Evolutionary conservation across 139 green algal genomes (phyloP), one percentile per base, ranked within the genome.

Genomic region (Coelastrella sp.): DNA sequence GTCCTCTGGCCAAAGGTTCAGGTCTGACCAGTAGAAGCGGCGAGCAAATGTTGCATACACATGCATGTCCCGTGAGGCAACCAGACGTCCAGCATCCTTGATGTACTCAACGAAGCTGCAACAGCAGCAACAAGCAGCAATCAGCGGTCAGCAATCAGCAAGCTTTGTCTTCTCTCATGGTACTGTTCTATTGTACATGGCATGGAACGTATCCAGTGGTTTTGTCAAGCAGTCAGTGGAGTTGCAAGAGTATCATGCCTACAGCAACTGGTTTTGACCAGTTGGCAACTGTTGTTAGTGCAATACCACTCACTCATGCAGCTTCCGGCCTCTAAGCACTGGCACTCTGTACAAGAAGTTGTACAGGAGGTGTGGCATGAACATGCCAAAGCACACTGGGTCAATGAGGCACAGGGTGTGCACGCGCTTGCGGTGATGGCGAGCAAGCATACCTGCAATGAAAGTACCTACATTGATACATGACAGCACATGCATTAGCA

Each of bases 321-420:
- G 75, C 15, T 30, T 37, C 75, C 75, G 53, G 53, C 75, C 51
- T 23, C 41, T 53, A 8, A 40, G 27, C 6, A 41, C n/a, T 15
- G 78, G 78, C 25, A n/a, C n/a, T 13, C 78, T 68, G 78, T 84
- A 84, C 41, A 84, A 60, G 78, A 84, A 84, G 62, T 84, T 84
- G 78, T 77, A 66, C 78, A 84, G 43, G 38, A 84, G 78, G 60
- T 84, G 78, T 23, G 78, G 78, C 78, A 84, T 84, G 62, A 84
- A 84, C 90, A 93, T 93, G 88, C 87, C 83, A 37, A 90, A 89
- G 86, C 88, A 91, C n/a, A 94, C 91, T 0, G 91, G 91, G 84
- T 94, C 91, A 35, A 94, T 85, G 19, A 94, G 86, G 79, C 69
- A 88, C 51, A 93, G 78, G 21, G 73, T 87, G 68, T 88, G 85